phyloP scores from a whole-genome alignment of 1,284 basidiomycete species.

The Apiotrichum gamsii region DNA sequence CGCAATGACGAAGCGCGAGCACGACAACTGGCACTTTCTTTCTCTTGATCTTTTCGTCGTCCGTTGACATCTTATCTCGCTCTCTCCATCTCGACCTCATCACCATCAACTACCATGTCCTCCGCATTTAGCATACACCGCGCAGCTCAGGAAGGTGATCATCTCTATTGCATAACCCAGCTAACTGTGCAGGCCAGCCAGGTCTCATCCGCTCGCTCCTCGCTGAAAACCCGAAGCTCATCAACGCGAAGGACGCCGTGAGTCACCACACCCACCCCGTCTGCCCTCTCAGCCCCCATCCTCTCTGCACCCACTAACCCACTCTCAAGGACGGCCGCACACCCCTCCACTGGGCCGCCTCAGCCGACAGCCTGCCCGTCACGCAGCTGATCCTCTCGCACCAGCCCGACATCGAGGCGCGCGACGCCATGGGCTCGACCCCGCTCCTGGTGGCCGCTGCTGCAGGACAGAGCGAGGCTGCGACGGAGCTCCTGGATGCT shows the following conservation, averaged over 20 bases:
- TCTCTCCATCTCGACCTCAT: not conserved
- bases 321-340: slow-evolving; percentile 75
- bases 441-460: slow-evolving; percentile 69
- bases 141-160: slow-evolving; percentile 46
- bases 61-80: too few species aligned
- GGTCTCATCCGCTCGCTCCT: slow-evolving; percentile 66
- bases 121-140: slow-evolving; percentile 41
- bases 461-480: slow-evolving; percentile 64
- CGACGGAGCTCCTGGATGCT: slow-evolving; percentile 71
- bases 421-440: slow-evolving; percentile 75
- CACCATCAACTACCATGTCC: slow-evolving; percentile 7
- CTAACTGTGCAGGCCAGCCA: slow-evolving; percentile 58
- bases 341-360: slow-evolving; percentile 82
- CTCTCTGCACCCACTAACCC: too few species aligned
- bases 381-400: slow-evolving; percentile 66
- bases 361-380: slow-evolving; percentile 62
- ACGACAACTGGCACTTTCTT: too few species aligned
- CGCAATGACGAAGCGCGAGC: too few species aligned
- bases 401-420: slow-evolving; percentile 60
- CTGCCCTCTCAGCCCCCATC: not conserved
- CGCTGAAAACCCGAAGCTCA: slow-evolving; percentile 59
- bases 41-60: too few species aligned
- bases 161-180: not conserved
- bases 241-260: slow-evolving; percentile 66
- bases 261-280: slow-evolving; percentile 20